These are phyloP conservation scores for Magnolia sinica DNA, from an alignment of 164 flowering plant genomes.

Conservation along the genomic window DNA sequence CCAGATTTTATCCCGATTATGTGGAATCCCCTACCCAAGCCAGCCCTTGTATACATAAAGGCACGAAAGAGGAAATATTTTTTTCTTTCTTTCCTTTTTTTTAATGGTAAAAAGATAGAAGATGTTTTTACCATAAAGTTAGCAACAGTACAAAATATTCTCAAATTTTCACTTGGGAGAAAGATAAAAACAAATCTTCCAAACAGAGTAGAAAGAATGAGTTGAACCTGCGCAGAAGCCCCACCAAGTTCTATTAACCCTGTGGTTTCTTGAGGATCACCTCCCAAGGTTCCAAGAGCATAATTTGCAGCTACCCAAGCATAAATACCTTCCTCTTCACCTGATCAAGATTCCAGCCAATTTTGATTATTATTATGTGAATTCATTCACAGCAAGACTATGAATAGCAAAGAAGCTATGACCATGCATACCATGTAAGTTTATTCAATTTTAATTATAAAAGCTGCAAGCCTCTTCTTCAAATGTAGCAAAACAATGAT, in stretches of 20 bases:
- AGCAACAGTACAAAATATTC: not conserved
- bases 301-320: conserved; percentile 63
- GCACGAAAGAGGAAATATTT: too few relatives aligned
- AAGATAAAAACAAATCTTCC: not conserved
- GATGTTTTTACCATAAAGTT: not conserved
- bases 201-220: conserved; percentile 12
- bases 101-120: not conserved
- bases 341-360: conserved; percentile 24
- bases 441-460: not conserved
- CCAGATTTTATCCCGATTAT: too few relatives aligned
- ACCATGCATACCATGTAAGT: not conserved
- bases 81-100: too few relatives aligned
- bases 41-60: too few relatives aligned
- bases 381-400: not conserved
- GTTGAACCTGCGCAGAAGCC: conserved; percentile 45
- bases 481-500: not conserved
- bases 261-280: conserved; percentile 45
- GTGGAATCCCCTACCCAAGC: too few relatives aligned
- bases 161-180: not conserved
- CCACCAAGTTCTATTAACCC: conserved; percentile 56
- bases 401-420: not conserved
- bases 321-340: conserved; percentile 43
- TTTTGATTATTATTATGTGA: not conserved
- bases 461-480: not conserved
- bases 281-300: conserved; percentile 52